Conservation (phyloP, 352 stramenopile species). For the Phytophthora kernoviae region DNA sequence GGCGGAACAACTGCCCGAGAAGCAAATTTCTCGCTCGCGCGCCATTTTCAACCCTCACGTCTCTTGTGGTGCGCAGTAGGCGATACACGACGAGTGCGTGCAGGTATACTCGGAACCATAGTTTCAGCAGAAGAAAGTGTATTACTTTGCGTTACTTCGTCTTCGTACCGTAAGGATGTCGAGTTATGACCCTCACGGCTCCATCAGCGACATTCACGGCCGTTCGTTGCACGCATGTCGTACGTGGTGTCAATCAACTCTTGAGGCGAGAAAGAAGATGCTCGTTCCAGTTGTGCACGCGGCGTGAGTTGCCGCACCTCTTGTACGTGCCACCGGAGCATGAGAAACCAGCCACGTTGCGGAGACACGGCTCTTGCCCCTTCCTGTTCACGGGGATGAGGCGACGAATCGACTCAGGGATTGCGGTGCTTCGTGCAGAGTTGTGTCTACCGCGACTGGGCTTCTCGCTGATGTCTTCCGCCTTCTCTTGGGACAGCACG, state of each 20-base stretch:
- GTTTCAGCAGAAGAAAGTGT: too few relatives aligned
- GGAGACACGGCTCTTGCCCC: slow-evolving; percentile 12
- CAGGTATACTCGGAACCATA: too few relatives aligned
- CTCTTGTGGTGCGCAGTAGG: too few relatives aligned
- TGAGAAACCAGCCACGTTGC: slow-evolving; percentile 4
- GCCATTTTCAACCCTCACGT: too few relatives aligned
- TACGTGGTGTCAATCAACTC: background rate
- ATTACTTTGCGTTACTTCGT: too few relatives aligned
- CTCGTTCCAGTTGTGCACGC: slow-evolving; percentile 2
- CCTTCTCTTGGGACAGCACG: slow-evolving; percentile 3
- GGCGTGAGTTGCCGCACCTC: slow-evolving; percentile 2
- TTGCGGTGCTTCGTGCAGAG: background rate
- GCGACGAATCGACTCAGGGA: slow-evolving; percentile 5
- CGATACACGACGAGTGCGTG: too few relatives aligned
- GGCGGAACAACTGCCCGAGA: too few relatives aligned
- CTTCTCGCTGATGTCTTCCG: background rate
- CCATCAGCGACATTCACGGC: background rate
- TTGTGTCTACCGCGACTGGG: background rate
- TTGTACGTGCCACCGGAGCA: slow-evolving; percentile 6
- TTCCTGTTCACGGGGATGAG: slow-evolving; percentile 6
- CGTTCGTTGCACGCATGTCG: background rate
- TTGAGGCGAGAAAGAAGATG: background rate
- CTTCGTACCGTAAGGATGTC: too few relatives aligned
- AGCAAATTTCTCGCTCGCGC: too few relatives aligned
- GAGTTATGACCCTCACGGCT: too few relatives aligned